phyloP scores from a whole-genome alignment of 2,329 filamentous ascomycete genomes.

The Aureobasidium sp. region DNA sequence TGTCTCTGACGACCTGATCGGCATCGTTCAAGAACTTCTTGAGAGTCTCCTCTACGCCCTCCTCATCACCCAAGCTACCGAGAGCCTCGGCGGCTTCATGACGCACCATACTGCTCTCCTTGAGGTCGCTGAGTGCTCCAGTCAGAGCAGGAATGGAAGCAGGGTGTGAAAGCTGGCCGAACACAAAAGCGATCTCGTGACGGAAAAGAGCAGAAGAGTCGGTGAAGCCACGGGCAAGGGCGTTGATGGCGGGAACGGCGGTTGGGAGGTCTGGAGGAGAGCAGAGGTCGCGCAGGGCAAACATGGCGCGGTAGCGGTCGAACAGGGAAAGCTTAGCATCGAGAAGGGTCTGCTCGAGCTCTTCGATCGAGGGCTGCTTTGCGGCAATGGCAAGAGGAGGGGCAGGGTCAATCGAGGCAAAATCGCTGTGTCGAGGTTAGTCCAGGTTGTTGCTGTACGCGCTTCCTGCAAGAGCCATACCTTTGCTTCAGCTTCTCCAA shows the following conservation, averaged over 20 bases:
- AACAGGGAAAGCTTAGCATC: constrained; percentile 76
- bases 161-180: constrained; percentile 90
- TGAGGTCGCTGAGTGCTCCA: constrained; percentile 65
- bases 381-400: constrained; percentile 72
- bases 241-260: constrained; percentile 76
- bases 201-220: constrained; percentile 90
- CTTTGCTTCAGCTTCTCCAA: constrained; percentile 74
- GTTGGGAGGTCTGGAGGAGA: constrained; percentile 88
- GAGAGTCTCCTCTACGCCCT: constrained; percentile 81
- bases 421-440: constrained; percentile 58
- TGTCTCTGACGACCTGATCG: constrained; percentile 89
- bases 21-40: constrained; percentile 80
- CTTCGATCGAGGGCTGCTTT: constrained; percentile 57
- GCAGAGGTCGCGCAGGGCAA: constrained; percentile 87
- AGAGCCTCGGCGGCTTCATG: constrained; percentile 96
- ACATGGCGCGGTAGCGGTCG: constrained; percentile 95
- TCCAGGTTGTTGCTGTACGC: background rate
- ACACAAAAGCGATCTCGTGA: constrained; percentile 97
- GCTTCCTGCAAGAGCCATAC: constrained; percentile 40
- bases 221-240: constrained; percentile 75
- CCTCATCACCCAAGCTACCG: constrained; percentile 86
- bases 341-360: constrained; percentile 70
- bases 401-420: constrained; percentile 90
- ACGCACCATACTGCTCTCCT: constrained; percentile 92
- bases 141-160: constrained; percentile 91